Evolutionary conservation across 345 rosid genomes (phyloP), one percentile per base, ranked within the genome.

Genomic region (Aquilaria malaccensis): DNA sequence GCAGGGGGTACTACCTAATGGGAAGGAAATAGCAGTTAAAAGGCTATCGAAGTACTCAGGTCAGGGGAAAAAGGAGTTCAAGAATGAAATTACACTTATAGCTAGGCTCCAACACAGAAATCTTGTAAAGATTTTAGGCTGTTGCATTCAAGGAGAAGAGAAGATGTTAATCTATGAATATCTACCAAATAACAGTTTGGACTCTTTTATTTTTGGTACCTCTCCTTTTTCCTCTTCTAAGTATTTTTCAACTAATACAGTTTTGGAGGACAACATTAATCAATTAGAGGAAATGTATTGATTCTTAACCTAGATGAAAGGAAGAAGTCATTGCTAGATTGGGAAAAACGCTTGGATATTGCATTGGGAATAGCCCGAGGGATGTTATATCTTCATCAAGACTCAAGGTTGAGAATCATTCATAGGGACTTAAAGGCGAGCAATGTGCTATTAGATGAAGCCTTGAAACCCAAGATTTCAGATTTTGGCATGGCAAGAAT

Each of bases 401-500:
- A 89, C 58, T 87, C 92, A 1, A 87, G 95, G 59, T 63, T 83
- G 10, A 83, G 82, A 70, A 86, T 89, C 67, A 85, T 89, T 33
- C 96, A 86, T 37, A 78, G 89, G 67, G 94, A 89, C 62, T 65
- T 89, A 12, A 89, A 86, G 63, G 72, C 85, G 1, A 85, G 88
- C 66, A 85, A 85, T 70, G 62, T 85, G 53, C 76, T 83, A 45
- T 65, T 85, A 2, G 95, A 89, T 55, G 68, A 52, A 0, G 69
- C 54, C 3, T 67, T 86, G 83, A 76, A 67, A 10, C 89, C 89
- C 0, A 87, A 85, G 67, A 85, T 85, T 45, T 79, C 90, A 0
- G 92, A 87, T 70, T 89, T 87, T 2, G 87, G 90, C 1, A 61
- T 82, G 83, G 90, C 92, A 0, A 83, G 83, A 52, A 81, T 85